phyloP scores from a whole-genome alignment of 1,139 yeast genomes.

The Candida sojae region DNA sequence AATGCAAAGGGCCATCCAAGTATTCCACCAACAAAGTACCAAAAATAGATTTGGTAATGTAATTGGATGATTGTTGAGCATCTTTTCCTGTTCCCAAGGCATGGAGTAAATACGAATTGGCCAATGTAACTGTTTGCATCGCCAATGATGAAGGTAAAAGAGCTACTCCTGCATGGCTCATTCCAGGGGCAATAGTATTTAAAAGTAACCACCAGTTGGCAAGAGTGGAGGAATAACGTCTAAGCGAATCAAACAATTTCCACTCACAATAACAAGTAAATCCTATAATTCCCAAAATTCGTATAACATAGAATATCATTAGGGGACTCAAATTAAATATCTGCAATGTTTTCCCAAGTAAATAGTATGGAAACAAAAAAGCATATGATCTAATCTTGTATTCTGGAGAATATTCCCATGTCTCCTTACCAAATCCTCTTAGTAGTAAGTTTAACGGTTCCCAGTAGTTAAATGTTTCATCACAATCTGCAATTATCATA shows the following conservation, averaged over 20 bases:
- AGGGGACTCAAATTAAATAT: slow-evolving; percentile 6
- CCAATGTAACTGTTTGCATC: slow-evolving; percentile 62
- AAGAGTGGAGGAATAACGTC: slow-evolving; percentile 35
- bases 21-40: slow-evolving; percentile 67
- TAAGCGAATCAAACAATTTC: slow-evolving; percentile 47
- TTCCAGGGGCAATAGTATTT: slow-evolving; percentile 56
- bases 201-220: slow-evolving; percentile 62
- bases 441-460: slow-evolving; percentile 83
- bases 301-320: slow-evolving; percentile 49
- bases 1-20: slow-evolving; percentile 92
- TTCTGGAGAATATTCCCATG: slow-evolving; percentile 96
- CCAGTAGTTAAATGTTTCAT: slow-evolving; percentile 87
- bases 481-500: slow-evolving; percentile 83
- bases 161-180: slow-evolving; percentile 85
- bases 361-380: slow-evolving; percentile 58
- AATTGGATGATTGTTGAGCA: background rate
- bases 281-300: slow-evolving; percentile 54
- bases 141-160: slow-evolving; percentile 86
- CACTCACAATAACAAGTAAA: slow-evolving; percentile 58
- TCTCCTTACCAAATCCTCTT: slow-evolving; percentile 86
- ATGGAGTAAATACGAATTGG: slow-evolving; percentile 42
- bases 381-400: slow-evolving; percentile 88
- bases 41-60: slow-evolving; percentile 42
- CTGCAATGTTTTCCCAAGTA: slow-evolving; percentile 19
- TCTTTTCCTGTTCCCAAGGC: slow-evolving; percentile 11